These are phyloP conservation scores for Eucalyptus regnans DNA, from an alignment of 345 rosid species.

Conservation along the genomic window DNA sequence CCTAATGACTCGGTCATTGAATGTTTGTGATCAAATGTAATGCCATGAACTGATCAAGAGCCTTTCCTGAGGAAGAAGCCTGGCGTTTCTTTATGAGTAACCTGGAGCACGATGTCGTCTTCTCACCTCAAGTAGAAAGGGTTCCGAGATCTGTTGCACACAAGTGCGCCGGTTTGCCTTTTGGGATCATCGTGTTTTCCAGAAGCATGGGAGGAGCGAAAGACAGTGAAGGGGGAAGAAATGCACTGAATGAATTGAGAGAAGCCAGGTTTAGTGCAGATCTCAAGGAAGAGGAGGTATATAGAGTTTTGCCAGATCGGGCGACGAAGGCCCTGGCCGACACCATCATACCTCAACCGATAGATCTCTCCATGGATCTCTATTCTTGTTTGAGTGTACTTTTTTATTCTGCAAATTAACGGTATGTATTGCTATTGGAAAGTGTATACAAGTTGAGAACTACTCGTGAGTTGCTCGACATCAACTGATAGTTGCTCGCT, in stretches of 20 bases:
- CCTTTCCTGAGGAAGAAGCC: background rate
- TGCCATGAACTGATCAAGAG: background rate
- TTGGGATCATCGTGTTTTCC: background rate
- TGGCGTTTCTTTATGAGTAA: background rate
- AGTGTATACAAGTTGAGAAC: background rate
- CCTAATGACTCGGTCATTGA: background rate
- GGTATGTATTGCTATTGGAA: background rate
- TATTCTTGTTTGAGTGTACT: background rate
- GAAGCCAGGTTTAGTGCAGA: background rate
- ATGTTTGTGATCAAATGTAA: background rate
- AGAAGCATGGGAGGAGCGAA: background rate
- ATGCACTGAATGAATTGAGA: background rate
- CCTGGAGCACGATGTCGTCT: background rate
- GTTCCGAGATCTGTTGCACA: background rate
- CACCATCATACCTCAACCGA: no score
- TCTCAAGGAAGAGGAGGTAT: background rate
- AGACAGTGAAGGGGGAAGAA: background rate
- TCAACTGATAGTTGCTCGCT: background rate
- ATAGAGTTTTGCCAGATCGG: background rate
- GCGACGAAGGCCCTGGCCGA: no score
- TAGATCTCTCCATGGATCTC: background rate
- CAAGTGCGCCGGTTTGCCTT: slow-evolving; percentile 4
- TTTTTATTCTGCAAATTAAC: background rate
- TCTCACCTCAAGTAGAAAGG: background rate
- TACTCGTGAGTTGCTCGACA: background rate